phyloP scores from a whole-genome alignment of 495 filamentous ascomycete species.

The Tuber magnatum region DNA sequence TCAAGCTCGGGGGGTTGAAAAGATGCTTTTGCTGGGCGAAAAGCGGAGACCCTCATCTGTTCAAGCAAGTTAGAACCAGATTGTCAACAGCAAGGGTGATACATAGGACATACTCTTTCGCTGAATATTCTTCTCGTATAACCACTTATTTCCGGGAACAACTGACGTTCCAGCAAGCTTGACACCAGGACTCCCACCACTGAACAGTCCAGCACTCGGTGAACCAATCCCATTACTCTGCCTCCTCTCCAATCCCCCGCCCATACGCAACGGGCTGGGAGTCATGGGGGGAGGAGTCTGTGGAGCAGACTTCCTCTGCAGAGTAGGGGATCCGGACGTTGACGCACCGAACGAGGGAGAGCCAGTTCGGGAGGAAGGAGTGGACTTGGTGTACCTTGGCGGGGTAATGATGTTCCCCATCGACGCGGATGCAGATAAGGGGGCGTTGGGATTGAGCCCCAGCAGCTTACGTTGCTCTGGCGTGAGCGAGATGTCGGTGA shows the following conservation, averaged over 20 bases:
- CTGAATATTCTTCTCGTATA: constrained; percentile 62
- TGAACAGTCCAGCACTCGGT: constrained; percentile 41
- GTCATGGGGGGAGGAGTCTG: constrained; percentile 39
- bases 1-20: not conserved
- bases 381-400: constrained; percentile 73
- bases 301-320: constrained; percentile 16
- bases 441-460: constrained; percentile 64
- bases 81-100: not conserved
- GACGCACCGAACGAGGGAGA: constrained; percentile 49
- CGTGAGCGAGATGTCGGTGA: constrained; percentile 84
- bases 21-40: not conserved
- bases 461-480: constrained; percentile 79
- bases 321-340: constrained; percentile 44
- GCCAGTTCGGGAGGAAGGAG: constrained; percentile 49
- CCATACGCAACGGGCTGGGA: constrained; percentile 50
- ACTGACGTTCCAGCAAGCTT: constrained; percentile 58
- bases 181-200: constrained; percentile 43
- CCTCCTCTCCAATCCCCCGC: constrained; percentile 49
- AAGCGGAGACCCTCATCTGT: not conserved
- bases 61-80: not conserved
- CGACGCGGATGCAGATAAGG: constrained; percentile 53
- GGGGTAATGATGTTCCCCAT: constrained; percentile 63
- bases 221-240: constrained; percentile 40
- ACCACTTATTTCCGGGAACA: constrained; percentile 77
- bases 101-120: constrained; percentile 26